Percentiles rank a stretch among this genome's conserved stretches.
These are phyloP conservation scores for Zygnema cylindricum DNA, from an alignment of 139 green algal genomes.

Conservation along the genomic window DNA sequence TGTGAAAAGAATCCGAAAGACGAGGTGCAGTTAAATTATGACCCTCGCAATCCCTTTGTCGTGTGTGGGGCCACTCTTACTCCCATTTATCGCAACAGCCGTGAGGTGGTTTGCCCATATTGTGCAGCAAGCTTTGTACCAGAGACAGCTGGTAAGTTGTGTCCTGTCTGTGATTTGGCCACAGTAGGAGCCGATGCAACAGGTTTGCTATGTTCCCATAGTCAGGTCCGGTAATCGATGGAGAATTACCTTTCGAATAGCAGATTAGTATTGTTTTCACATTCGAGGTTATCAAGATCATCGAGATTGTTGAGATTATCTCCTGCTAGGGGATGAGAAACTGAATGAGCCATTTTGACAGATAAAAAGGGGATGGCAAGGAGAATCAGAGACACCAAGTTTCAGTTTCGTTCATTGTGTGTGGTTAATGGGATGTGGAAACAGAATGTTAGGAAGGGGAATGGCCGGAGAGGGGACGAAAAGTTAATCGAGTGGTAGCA, in stretches of 20 bases:
- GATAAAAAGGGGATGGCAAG: too few species aligned
- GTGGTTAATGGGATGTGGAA: too few species aligned
- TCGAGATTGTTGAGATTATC: too few species aligned
- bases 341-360: too few species aligned
- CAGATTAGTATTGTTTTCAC: too few species aligned
- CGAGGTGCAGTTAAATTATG: constrained; percentile 89
- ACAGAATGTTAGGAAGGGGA: too few species aligned
- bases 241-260: neutral
- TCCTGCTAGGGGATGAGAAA: too few species aligned
- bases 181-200: constrained; percentile 84
- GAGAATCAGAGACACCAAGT: too few species aligned
- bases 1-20: constrained; percentile 92
- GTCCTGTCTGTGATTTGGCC: constrained; percentile 85
- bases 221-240: constrained; percentile 56
- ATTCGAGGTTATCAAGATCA: too few species aligned
- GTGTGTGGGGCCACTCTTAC: constrained; percentile 91
- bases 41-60: constrained; percentile 98
- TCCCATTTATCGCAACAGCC: constrained; percentile 91
- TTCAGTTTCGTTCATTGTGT: too few species aligned
- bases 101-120: constrained; percentile 83
- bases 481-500: too few species aligned
- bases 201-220: constrained; percentile 70
- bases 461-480: too few species aligned
- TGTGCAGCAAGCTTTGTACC: constrained; percentile 87
- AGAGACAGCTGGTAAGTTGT: constrained; percentile 81